phyloP scores from a whole-genome alignment of 257 asterid genomes.

The Coffea eugenioides region DNA sequence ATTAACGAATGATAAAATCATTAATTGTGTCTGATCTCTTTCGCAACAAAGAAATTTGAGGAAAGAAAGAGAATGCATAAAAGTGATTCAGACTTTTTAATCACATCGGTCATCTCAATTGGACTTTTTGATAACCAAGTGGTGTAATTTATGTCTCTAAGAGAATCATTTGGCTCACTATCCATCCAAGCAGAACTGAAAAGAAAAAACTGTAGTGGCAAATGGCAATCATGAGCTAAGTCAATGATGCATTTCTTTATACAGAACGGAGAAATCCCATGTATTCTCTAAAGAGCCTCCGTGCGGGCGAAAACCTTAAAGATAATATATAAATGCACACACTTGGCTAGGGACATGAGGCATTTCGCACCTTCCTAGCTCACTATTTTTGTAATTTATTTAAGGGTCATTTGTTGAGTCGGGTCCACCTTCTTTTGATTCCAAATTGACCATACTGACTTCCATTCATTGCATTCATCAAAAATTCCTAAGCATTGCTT shows the following conservation, averaged over 20 bases:
- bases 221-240: conserved; percentile 41
- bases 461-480: conserved; percentile 6
- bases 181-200: conserved; percentile 8
- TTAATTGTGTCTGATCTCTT: neutral
- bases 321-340: conserved; percentile 30
- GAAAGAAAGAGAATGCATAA: neutral
- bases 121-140: conserved; percentile 18
- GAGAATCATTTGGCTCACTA: conserved; percentile 38
- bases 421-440: conserved; percentile 44
- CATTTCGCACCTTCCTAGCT: conserved; percentile 19
- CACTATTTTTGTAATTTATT: conserved; percentile 24
- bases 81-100: conserved; percentile 15
- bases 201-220: neutral
- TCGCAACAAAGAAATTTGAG: neutral
- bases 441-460: conserved; percentile 33
- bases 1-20: too few relatives aligned
- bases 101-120: conserved; percentile 30
- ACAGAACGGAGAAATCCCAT: conserved; percentile 20
- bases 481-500: conserved; percentile 1
- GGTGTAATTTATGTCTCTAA: conserved; percentile 31
- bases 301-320: conserved; percentile 23
- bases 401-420: conserved; percentile 47
- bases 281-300: conserved; percentile 7
- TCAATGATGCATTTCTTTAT: conserved; percentile 30
- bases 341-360: conserved; percentile 4